Conservation (phyloP, 192 early-diverging fungal species). For the Entomortierella lignicola region DNA sequence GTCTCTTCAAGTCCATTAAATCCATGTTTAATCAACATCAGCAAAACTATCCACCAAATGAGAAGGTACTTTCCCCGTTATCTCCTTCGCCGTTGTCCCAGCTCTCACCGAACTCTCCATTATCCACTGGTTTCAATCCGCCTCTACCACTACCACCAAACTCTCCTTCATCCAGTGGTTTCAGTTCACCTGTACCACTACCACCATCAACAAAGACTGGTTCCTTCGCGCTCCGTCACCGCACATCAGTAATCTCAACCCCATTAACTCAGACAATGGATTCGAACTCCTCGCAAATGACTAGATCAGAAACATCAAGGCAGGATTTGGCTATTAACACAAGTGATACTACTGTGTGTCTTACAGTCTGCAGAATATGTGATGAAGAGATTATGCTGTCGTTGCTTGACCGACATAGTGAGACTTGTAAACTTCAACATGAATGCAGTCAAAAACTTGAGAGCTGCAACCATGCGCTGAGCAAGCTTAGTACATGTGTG, state of each 20-base stretch:
- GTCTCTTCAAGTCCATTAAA: constrained; percentile 54
- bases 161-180: too few species aligned
- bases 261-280: constrained; percentile 43
- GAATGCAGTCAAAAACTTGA: constrained; percentile 52
- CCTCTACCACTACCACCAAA: too few species aligned
- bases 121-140: constrained; percentile 18
- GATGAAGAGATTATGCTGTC: constrained; percentile 77
- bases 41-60: background rate
- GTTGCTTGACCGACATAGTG: constrained; percentile 81
- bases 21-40: constrained; percentile 47
- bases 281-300: constrained; percentile 4
- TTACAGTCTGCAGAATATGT: constrained; percentile 87
- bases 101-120: constrained; percentile 40
- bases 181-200: background rate
- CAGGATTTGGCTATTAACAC: background rate
- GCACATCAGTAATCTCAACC: constrained; percentile 14
- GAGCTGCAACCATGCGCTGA: constrained; percentile 74
- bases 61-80: constrained; percentile 19
- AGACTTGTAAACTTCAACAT: constrained; percentile 69
- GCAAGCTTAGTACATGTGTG: constrained; percentile 57
- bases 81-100: constrained; percentile 31
- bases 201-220: constrained; percentile 6
- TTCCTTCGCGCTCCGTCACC: constrained; percentile 37
- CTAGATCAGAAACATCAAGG: background rate
- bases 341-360: constrained; percentile 5